Evolutionary conservation across 805 yeast species (phyloP), one percentile per base, ranked within the genome.

Genomic region (Wickerhamomyces rabaulensis): DNA sequence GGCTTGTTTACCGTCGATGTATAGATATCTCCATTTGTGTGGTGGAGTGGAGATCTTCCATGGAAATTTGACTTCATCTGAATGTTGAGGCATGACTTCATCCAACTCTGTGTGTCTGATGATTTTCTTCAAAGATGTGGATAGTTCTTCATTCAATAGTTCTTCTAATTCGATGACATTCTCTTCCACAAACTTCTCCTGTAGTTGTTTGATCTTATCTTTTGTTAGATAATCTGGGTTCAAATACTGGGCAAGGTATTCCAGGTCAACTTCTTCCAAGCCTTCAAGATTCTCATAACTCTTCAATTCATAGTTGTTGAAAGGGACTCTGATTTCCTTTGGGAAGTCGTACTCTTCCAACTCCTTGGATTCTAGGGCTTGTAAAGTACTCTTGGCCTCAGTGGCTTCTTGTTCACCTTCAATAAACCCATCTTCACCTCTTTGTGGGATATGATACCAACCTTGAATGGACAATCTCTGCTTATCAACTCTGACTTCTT

Each of bases 391-490:
- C 57, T 75, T 73, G 0, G 86, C 84, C 55, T 84, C 90, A 1
- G 87, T 81, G 33, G 71, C 78, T 58, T 84, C 92, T 63, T 88
- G 90, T 61, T 89, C 96, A 6, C 95, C 95, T 33, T 79, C 80
- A 17, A 81, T 75, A 59, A 65, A 92, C 0, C 97, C 98, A 29
- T 78, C 81, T 66, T 94, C 99, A 9, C 96, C 97, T 10, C 69
- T 70, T 63, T 94, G 98, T 4, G 99, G 99, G 44, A 91, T 87
- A 65, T 94, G 99, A 62, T 92, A 95, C 99, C 99, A 95, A 1
- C 99, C 99, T 60, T 94, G 97, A 50, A 94, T 88, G 0, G 96
- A 87, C 31, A 94, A 70, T 60, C 99, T 76, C 52, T 90, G 95
- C 61, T 84, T 87, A 60, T 91, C 96, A 2, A 83, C 96, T 50